These are phyloP conservation scores for Zychaea mexicana DNA, from an alignment of 371 early-diverging fungal genomes.

Conservation along the genomic window DNA sequence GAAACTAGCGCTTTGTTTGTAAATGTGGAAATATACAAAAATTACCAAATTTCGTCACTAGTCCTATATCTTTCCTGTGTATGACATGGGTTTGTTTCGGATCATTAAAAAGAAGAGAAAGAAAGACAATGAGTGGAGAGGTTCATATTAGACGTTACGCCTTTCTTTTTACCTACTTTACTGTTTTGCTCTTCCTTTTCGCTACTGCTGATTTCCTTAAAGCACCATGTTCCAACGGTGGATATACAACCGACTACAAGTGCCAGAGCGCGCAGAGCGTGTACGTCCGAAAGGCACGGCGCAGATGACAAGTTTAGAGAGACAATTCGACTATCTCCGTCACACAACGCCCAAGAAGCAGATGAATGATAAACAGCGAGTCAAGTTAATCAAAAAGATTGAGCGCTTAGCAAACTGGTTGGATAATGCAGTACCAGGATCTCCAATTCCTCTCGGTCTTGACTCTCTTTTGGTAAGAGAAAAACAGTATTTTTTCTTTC, in stretches of 20 bases:
- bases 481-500: neutral
- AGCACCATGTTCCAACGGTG: slow-evolving; percentile 26
- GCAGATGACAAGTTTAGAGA: slow-evolving; percentile 14
- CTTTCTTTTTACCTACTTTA: slow-evolving; percentile 11
- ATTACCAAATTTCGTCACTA: no score
- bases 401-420: slow-evolving; percentile 33
- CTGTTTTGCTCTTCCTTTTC: neutral
- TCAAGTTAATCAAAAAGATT: slow-evolving; percentile 28
- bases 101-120: no score
- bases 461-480: slow-evolving; percentile 40
- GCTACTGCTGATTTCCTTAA: neutral
- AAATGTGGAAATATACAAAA: no score
- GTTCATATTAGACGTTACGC: neutral
- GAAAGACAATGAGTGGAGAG: no score
- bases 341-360: slow-evolving; percentile 25
- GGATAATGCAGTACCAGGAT: slow-evolving; percentile 44
- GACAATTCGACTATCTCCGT: slow-evolving; percentile 25
- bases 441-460: slow-evolving; percentile 49
- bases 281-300: slow-evolving; percentile 22
- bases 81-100: no score
- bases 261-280: slow-evolving; percentile 28
- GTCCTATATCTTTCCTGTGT: no score
- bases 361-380: slow-evolving; percentile 28
- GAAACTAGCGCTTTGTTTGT: no score
- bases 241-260: slow-evolving; percentile 25